These are phyloP conservation scores for Epicoccum sorghinum DNA, from an alignment of 2,329 filamentous ascomycete genomes.

Conservation along the genomic window DNA sequence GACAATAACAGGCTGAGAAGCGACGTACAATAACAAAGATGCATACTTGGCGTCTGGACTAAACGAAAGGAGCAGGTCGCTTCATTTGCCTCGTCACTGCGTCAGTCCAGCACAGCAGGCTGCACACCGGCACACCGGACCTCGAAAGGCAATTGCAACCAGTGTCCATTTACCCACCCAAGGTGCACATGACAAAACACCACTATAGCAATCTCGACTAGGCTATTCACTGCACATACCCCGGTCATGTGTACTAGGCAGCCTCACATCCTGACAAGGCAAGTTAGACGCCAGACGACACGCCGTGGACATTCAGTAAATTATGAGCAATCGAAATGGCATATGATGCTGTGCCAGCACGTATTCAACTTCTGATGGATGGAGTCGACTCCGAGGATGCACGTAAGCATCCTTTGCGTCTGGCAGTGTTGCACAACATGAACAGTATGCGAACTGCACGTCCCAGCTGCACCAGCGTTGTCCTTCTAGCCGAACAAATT, in stretches of 20 bases:
- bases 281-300: background rate
- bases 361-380: background rate
- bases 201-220: background rate
- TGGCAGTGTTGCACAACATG: slow-evolving; percentile 16
- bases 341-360: too few species aligned
- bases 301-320: background rate
- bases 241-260: background rate
- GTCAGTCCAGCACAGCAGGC: background rate
- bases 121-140: background rate
- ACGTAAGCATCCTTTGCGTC: slow-evolving; percentile 4
- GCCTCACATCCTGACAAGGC: background rate
- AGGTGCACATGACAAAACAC: background rate
- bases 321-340: too few species aligned
- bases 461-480: background rate
- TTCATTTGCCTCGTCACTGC: background rate
- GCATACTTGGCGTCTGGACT: background rate
- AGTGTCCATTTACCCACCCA: background rate
- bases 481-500: slow-evolving; percentile 3
- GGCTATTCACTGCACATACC: background rate
- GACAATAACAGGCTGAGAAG: background rate
- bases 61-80: slow-evolving; percentile 1
- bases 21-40: background rate
- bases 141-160: background rate
- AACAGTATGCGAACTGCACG: slow-evolving; percentile 18
- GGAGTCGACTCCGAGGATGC: slow-evolving; percentile 2